Conservation (phyloP, 179 eudicot species). For the Beta corolliflora region DNA sequence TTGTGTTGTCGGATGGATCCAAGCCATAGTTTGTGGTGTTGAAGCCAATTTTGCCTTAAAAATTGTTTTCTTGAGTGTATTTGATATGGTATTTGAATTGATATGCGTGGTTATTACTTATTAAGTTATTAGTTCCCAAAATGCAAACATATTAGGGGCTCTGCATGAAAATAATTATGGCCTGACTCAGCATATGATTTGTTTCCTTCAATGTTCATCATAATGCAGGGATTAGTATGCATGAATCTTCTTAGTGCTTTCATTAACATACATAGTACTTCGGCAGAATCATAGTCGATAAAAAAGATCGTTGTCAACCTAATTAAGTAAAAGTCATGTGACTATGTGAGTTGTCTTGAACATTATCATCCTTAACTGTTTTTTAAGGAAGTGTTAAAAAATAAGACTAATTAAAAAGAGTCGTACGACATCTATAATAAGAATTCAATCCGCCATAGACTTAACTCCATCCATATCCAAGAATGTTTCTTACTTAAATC, state of each 20-base stretch:
- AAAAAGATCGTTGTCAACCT: neutral
- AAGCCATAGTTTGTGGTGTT: too few species aligned
- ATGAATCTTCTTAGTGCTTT: slow-evolving; percentile 5
- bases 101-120: neutral
- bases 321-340: neutral
- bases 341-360: neutral
- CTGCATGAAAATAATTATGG: neutral
- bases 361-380: too few species aligned
- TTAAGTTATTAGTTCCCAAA: neutral
- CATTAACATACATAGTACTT: neutral
- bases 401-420: too few species aligned
- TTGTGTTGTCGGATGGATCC: too few species aligned
- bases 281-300: neutral
- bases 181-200: neutral
- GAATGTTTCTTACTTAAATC: too few species aligned
- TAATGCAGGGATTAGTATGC: neutral
- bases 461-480: too few species aligned
- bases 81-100: neutral
- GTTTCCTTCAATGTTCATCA: neutral
- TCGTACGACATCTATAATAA: too few species aligned
- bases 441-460: too few species aligned
- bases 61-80: neutral
- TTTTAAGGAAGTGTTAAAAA: too few species aligned
- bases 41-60: too few species aligned
- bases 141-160: neutral